phyloP scores from a whole-genome alignment of 192 early-diverging fungal species.

The Coemansia sp. region DNA sequence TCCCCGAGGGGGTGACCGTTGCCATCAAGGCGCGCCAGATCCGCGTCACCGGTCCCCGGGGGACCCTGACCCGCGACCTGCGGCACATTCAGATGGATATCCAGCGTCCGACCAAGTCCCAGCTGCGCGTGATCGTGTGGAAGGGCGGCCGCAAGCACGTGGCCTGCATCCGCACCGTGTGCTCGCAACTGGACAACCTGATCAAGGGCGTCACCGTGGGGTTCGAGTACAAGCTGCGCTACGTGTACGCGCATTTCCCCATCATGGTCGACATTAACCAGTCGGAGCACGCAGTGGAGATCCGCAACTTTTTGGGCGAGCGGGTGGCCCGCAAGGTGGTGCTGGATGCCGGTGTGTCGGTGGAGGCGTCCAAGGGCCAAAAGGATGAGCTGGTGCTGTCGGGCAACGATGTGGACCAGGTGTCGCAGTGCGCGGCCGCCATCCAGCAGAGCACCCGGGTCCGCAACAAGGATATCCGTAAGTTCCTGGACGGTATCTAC shows the following conservation, averaged over 20 bases:
- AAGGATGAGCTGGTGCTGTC: conserved; percentile 95
- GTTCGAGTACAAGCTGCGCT: conserved; percentile 99
- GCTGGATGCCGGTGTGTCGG: conserved; percentile 81
- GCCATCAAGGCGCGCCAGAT: conserved; percentile 85
- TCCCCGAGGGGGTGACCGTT: conserved; percentile 85
- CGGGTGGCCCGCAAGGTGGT: conserved; percentile 81
- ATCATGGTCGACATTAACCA: conserved; percentile 90
- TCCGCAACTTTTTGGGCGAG: conserved; percentile 99
- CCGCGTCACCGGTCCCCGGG: conserved; percentile 88
- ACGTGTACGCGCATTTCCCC: conserved; percentile 99
- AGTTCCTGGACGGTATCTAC: conserved; percentile 98
- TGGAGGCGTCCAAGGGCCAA: conserved; percentile 69
- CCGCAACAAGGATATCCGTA: conserved; percentile 99
- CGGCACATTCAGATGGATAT: conserved; percentile 94
- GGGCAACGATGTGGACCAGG: conserved; percentile 92
- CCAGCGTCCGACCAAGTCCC: conserved; percentile 60
- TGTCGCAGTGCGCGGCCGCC: conserved; percentile 92
- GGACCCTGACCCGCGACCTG: conserved; percentile 81
- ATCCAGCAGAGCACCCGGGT: conserved; percentile 93
- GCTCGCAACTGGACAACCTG: conserved; percentile 95
- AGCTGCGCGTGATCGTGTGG: conserved; percentile 86
- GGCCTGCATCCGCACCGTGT: conserved; percentile 96
- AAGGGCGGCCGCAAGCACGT: conserved; percentile 96
- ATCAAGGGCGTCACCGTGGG: conserved; percentile 98
- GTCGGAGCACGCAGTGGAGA: conserved; percentile 75